Base-by-base conservation (phyloP, 148 eudicot genomes). In the Rhododendron henanense region DNA sequence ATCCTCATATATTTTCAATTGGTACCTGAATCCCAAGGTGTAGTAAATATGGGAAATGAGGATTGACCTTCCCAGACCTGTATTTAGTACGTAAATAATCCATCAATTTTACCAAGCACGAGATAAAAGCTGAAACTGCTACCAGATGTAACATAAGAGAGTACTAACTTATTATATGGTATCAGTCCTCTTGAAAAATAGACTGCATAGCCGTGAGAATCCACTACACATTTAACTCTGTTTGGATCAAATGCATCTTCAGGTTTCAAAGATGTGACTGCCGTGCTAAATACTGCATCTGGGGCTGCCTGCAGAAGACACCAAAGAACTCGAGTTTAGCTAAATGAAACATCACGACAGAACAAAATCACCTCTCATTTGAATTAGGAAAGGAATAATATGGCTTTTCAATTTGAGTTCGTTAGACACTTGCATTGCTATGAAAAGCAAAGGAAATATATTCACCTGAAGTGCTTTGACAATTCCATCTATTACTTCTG, bases 221-320 rank as follows among this genome's bases (percentile, higher is more conserved):
- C 97, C 63, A 95, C 91, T 55, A 97, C 94, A 84, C 99, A 95
- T 90, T 95, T 97, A 83, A 95, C 99, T 13, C 99, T 94, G 90
- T 97, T 95, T 63, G 96, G 93, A 87, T 97, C 98, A 87, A 95
- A 94, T 77, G 98, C 99, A 83, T 97, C 98, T 88, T 93, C 98
- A 39, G 98, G 91, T 88, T 91, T 93, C 81, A 96, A 88, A 82
- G 99, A 88, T 67, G 98, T 97, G 73, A 95, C 99, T 33, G 98
- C 98, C 35, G 99, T 97, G 94, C 99, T 94, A 86, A 97, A 95
- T 69, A 97, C 99, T 61, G 99, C 98, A 89, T 94, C 99, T 79
- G 98, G 96, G 71, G 98, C 90, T 78, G 87, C 90, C 99, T 96
- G 91, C 92, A 90, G 47, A 48, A 84, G 33, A 76, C 28, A 84